These are phyloP conservation scores for Massarina eburnea DNA, from an alignment of 2,329 filamentous ascomycete species.

Conservation along the genomic window DNA sequence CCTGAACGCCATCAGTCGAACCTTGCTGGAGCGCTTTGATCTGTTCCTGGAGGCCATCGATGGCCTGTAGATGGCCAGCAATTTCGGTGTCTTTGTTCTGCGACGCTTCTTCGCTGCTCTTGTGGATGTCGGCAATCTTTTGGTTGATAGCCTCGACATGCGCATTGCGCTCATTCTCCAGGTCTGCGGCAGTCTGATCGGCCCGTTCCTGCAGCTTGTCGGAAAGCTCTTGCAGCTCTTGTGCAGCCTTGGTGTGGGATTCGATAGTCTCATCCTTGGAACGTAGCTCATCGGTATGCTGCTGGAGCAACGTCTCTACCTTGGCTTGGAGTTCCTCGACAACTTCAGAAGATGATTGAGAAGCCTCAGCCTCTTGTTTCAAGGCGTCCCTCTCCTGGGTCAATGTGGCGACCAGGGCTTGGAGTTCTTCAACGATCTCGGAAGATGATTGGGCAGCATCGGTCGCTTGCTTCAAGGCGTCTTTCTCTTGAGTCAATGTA, in stretches of 20 bases:
- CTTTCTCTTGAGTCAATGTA: constrained; percentile 26
- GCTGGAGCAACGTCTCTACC: constrained; percentile 29
- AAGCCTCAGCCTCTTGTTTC: too few species aligned
- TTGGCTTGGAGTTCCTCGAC: constrained; percentile 38
- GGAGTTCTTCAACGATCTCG: too few species aligned
- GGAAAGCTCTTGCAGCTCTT: constrained; percentile 30
- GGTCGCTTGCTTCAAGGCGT: too few species aligned
- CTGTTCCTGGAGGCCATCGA: constrained; percentile 37
- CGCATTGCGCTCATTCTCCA: constrained; percentile 33
- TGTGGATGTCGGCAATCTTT: constrained; percentile 33
- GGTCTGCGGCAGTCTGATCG: constrained; percentile 27
- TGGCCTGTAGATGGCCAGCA: constrained; percentile 30
- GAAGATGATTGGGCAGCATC: too few species aligned
- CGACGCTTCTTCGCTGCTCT: constrained; percentile 23
- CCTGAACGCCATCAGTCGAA: constrained; percentile 32
- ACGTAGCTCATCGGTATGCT: constrained; percentile 36
- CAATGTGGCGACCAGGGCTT: constrained; percentile 23
- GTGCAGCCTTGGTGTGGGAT: constrained; percentile 21
- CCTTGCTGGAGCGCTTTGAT: constrained; percentile 37
- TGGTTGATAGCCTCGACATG: constrained; percentile 27
- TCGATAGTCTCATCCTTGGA: constrained; percentile 35
- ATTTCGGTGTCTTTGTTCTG: constrained; percentile 32
- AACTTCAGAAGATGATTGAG: constrained; percentile 28
- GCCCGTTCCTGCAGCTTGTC: constrained; percentile 31
- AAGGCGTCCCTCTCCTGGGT: constrained; percentile 29